phyloP scores from a whole-genome alignment of 2,329 filamentous ascomycete species.

The Eutypella sp. region DNA sequence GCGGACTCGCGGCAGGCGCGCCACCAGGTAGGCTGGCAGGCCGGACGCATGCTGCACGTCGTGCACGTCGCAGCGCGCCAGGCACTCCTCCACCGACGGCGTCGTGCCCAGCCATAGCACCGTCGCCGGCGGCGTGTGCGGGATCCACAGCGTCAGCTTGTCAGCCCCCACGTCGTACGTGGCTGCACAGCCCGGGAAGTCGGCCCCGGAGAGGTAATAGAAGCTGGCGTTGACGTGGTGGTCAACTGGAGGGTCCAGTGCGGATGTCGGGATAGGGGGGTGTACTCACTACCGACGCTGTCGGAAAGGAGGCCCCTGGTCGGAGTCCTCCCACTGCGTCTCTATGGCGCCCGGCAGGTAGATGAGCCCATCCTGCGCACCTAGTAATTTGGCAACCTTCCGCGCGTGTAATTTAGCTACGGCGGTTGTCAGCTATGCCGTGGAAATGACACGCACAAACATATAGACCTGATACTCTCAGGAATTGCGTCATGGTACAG shows the following conservation, averaged over 20 bases:
- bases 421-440: not conserved
- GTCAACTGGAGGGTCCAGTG: too few species aligned
- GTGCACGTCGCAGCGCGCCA: constrained; percentile 63
- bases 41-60: constrained; percentile 55
- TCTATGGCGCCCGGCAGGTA: constrained; percentile 51
- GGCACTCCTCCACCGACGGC: constrained; percentile 56
- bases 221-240: constrained; percentile 49
- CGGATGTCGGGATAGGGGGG: not conserved
- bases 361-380: constrained; percentile 45
- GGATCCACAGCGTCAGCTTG: constrained; percentile 67
- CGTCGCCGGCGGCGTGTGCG: constrained; percentile 57
- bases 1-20: constrained; percentile 36
- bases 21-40: constrained; percentile 45
- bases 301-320: constrained; percentile 50
- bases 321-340: constrained; percentile 52
- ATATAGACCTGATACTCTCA: not conserved
- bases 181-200: constrained; percentile 50
- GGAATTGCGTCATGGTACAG: too few species aligned
- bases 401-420: constrained; percentile 53
- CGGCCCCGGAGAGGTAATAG: constrained; percentile 52
- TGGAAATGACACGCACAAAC: not conserved
- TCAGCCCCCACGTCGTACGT: constrained; percentile 57
- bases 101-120: constrained; percentile 61
- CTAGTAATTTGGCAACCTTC: constrained; percentile 49
- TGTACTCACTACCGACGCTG: constrained; percentile 52